Conservation (phyloP, 2,329 filamentous ascomycete species). For the Microdochium paspali region DNA sequence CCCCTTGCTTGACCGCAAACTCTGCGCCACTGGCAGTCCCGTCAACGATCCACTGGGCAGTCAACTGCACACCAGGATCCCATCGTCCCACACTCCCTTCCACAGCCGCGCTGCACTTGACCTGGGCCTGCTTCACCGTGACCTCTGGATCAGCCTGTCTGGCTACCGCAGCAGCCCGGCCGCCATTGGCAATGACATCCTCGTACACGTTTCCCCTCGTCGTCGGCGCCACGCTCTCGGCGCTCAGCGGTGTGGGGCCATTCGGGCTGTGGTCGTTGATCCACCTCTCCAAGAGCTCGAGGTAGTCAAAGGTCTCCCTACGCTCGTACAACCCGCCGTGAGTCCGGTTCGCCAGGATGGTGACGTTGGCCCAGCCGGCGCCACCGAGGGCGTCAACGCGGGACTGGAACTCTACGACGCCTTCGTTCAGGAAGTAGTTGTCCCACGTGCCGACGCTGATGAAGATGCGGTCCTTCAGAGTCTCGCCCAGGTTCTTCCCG, state of each 20-base stretch:
- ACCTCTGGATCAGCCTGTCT: slow-evolving; percentile 5
- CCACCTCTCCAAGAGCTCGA: slow-evolving; percentile 9
- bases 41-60: slow-evolving; percentile 10
- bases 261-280: slow-evolving; percentile 7
- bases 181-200: slow-evolving; percentile 7
- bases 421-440: slow-evolving; percentile 11
- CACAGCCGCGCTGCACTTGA: slow-evolving; percentile 2
- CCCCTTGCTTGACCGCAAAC: slow-evolving; percentile 8
- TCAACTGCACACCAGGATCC: slow-evolving; percentile 10
- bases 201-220: slow-evolving; percentile 8
- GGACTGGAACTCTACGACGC: slow-evolving; percentile 8
- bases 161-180: slow-evolving; percentile 7
- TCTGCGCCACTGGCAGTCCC: slow-evolving; percentile 4
- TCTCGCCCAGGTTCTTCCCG: slow-evolving; percentile 7
- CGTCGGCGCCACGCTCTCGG: not conserved
- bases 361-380: slow-evolving; percentile 11
- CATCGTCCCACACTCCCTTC: slow-evolving; percentile 8
- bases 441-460: slow-evolving; percentile 12
- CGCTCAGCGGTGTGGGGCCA: slow-evolving; percentile 6
- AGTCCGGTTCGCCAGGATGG: slow-evolving; percentile 5
- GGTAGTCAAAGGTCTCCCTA: slow-evolving; percentile 9
- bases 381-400: slow-evolving; percentile 8
- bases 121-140: slow-evolving; percentile 1
- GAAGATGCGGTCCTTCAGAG: slow-evolving; percentile 7
- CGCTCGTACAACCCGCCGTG: slow-evolving; percentile 12